Conservation (phyloP, 1,139 yeast genomes). For the Pichia sp. region DNA sequence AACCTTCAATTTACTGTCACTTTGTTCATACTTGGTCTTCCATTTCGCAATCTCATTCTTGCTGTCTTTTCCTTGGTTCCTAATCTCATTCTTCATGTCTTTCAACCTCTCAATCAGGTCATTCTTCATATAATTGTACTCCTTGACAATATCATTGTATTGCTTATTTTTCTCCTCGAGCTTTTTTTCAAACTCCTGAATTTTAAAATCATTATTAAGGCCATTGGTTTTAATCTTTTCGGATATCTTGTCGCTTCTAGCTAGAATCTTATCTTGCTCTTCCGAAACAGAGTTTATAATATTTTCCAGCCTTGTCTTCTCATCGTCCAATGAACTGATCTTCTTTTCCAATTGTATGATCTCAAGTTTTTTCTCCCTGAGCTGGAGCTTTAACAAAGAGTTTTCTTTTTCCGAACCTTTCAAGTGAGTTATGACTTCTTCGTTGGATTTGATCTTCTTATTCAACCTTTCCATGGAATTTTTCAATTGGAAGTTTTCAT, state of each 20-base stretch:
- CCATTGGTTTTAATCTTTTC: constrained; percentile 4
- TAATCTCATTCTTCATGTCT: constrained; percentile 19
- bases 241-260: constrained; percentile 4
- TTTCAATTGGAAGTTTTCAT: constrained; percentile 10
- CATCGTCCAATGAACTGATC: constrained; percentile 13
- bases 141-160: constrained; percentile 22
- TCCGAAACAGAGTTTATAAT: not conserved
- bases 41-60: constrained; percentile 17
- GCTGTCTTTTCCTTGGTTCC: constrained; percentile 20
- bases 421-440: constrained; percentile 12
- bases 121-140: constrained; percentile 30
- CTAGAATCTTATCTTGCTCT: constrained; percentile 9
- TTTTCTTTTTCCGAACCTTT: constrained; percentile 14
- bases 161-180: constrained; percentile 11
- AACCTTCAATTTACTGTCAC: constrained; percentile 16
- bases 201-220: not conserved
- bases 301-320: constrained; percentile 3
- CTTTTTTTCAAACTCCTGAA: constrained; percentile 7
- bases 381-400: constrained; percentile 5
- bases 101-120: constrained; percentile 29
- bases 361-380: not conserved
- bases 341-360: constrained; percentile 14
- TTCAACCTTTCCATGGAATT: not conserved
- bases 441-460: not conserved
- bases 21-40: constrained; percentile 18